These are phyloP conservation scores for Fusarium torulosum DNA, from an alignment of 2,329 filamentous ascomycete genomes.

Conservation along the genomic window DNA sequence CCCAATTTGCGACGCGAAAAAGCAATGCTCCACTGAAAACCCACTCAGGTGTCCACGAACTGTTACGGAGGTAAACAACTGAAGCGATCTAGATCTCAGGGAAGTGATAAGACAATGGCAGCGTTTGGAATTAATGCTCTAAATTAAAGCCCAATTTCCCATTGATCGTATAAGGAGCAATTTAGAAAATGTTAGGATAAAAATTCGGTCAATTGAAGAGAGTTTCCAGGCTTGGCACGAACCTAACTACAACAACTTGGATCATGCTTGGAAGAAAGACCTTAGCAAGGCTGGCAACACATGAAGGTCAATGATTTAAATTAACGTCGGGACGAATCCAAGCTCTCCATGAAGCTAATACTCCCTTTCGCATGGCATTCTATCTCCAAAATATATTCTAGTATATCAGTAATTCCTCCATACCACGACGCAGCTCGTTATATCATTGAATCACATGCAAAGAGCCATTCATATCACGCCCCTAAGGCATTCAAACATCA, in stretches of 20 bases:
- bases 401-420: neutral
- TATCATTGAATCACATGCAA: constrained; percentile 18
- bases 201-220: neutral
- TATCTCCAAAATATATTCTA: too few species aligned
- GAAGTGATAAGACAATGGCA: neutral
- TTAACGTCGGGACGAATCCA: neutral
- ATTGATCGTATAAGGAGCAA: neutral
- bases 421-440: neutral
- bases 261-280: constrained; percentile 10
- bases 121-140: neutral
- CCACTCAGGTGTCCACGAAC: constrained; percentile 8
- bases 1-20: constrained; percentile 30
- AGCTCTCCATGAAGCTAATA: neutral
- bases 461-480: neutral
- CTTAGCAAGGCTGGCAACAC: constrained; percentile 1
- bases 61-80: constrained; percentile 9
- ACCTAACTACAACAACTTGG: neutral
- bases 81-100: constrained; percentile 3
- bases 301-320: neutral
- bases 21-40: constrained; percentile 8
- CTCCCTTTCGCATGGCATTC: neutral
- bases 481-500: constrained; percentile 26
- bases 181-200: neutral
- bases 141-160: too few species aligned
- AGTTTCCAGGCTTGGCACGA: neutral